Base-by-base conservation (phyloP, 192 early-diverging fungal genomes). In the Backusella circina region DNA sequence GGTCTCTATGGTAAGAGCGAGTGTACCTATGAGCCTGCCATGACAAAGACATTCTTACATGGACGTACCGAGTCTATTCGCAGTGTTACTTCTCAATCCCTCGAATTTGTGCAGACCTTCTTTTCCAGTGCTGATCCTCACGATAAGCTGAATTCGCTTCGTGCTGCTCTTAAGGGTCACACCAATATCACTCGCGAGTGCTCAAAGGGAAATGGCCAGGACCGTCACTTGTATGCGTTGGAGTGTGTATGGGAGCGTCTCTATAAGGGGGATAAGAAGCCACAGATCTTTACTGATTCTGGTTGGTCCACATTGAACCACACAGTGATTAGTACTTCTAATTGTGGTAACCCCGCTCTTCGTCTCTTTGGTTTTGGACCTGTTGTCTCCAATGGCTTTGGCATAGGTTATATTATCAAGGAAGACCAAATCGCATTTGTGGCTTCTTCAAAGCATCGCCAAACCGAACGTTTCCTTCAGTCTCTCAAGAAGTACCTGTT, bases 221-320 rank as follows among this genome's bases (percentile, higher is more conserved):
- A 98, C 79, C 91, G 95, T 36, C 96, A 98, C 82, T 72, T 97
- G 81, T 89, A 95, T 31, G 95, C 92, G 1, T 89, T 97, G 23
- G 86, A 91, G 67, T 89, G 84, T 70, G 81, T 92, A 80, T 88
- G 78, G 78, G 71, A 86, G n/a, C 73, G 79, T 50, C n/a, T 82
- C 8, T 23, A 82, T 47, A 68, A 77, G 16, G 57, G 65, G 6
- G 38, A 73, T 18, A 77, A 78, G 26, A 78, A 79, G 38, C 85
- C 85, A 30, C 23, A 70, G 3, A 80, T 86, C 26, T 86, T 84
- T 91, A 78, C 72, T 68, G 76, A 72, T 75, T 0, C 66, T 39
- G 74, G 91, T 82, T 82, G 89, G 90, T 72, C 74, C 72, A 36
- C 77, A 16, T 64, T 75, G 69, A 70, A 91, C 87, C 75, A 83